These are phyloP conservation scores for Wickerhamiella infanticola DNA, from an alignment of 1,139 yeast species.

Conservation along the genomic window DNA sequence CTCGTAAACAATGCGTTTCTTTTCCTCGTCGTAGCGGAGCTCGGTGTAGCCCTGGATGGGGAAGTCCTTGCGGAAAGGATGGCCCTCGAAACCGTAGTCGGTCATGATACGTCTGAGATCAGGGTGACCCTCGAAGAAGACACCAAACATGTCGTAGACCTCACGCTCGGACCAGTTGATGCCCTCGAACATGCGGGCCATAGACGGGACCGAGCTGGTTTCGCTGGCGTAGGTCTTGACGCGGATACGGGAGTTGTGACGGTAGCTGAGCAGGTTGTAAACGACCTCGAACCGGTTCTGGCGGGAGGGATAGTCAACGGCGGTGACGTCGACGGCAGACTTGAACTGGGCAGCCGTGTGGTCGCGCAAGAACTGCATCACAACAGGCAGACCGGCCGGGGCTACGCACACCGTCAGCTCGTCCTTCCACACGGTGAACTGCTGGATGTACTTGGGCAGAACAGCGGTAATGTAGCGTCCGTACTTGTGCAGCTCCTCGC, in stretches of 20 bases:
- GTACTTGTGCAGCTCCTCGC: constrained; percentile 66
- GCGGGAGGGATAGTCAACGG: constrained; percentile 76
- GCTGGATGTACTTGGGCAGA: constrained; percentile 70
- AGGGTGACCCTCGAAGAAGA: constrained; percentile 79
- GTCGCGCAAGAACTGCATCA: constrained; percentile 51
- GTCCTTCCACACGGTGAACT: constrained; percentile 82
- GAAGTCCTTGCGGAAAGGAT: constrained; percentile 84
- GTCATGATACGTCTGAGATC: constrained; percentile 84
- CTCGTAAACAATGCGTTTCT: constrained; percentile 77
- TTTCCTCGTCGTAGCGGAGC: constrained; percentile 80
- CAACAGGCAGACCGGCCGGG: constrained; percentile 60
- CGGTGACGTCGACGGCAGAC: constrained; percentile 66
- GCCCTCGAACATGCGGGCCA: constrained; percentile 56
- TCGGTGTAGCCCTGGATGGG: constrained; percentile 87
- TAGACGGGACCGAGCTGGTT: constrained; percentile 65
- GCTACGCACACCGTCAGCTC: constrained; percentile 66
- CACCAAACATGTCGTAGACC: constrained; percentile 72
- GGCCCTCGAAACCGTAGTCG: constrained; percentile 87
- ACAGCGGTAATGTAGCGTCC: constrained; percentile 69
- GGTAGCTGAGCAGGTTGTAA: constrained; percentile 63
- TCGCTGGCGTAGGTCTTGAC: constrained; percentile 83
- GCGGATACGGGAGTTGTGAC: constrained; percentile 76
- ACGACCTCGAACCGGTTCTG: constrained; percentile 77
- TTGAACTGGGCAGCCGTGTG: constrained; percentile 76
- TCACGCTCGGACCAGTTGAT: constrained; percentile 88